Evolutionary conservation across 305 asterid genomes (phyloP).

Genomic region (Solanum hybrid): DNA sequence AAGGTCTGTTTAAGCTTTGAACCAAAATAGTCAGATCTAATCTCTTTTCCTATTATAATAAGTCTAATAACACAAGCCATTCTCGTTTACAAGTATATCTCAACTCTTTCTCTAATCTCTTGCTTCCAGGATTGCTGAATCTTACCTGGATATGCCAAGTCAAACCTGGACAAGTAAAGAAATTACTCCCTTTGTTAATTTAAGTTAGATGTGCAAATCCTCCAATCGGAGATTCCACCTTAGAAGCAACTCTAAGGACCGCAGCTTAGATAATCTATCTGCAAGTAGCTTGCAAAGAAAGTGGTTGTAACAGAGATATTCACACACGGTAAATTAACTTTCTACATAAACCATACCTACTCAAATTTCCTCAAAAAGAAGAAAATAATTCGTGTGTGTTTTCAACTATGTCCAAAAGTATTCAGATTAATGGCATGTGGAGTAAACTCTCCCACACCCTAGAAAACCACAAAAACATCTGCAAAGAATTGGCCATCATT

Average conservation of each 20-base stretch:
- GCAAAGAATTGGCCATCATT: slow-evolving; percentile 2
- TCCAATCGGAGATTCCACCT: too few species aligned
- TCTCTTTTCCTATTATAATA: neutral
- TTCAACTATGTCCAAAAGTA: neutral
- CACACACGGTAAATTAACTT: neutral
- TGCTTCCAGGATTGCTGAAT: too few species aligned
- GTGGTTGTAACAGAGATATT: neutral
- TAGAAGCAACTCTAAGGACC: too few species aligned
- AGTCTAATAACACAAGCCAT: neutral
- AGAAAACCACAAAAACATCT: slow-evolving; percentile 1
- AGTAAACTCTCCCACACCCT: neutral
- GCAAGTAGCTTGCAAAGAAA: neutral
- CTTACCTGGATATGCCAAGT: too few species aligned
- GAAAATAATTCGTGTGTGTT: neutral
- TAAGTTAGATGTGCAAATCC: too few species aligned
- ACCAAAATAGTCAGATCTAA: neutral
- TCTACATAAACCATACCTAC: neutral
- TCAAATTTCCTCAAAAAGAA: neutral
- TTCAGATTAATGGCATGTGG: slow-evolving; percentile 1
- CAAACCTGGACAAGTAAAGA: too few species aligned
- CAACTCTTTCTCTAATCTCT: neutral
- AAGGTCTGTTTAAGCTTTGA: neutral
- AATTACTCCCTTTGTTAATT: too few species aligned
- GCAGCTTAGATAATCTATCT: too few species aligned
- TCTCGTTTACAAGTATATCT: neutral